Evolutionary conservation across 108 stramenopile species (phyloP).

Genomic region (Nitzschia palea): DNA sequence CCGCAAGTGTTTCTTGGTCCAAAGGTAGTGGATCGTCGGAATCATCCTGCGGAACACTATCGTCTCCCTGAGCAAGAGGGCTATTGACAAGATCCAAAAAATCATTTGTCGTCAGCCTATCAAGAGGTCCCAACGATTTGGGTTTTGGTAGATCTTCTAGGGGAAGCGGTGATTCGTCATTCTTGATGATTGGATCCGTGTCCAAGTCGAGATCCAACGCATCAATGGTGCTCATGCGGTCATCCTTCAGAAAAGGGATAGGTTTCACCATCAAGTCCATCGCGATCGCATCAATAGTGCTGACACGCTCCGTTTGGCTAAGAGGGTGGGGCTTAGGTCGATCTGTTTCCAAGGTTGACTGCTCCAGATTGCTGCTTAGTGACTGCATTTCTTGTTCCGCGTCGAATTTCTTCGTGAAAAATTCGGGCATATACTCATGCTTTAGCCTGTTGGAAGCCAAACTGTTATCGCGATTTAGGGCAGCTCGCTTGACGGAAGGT

Average conservation of each 20-base stretch:
- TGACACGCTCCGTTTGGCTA: conserved; percentile 15
- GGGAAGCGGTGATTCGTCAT: not conserved
- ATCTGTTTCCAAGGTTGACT: conserved; percentile 13
- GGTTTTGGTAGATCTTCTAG: conserved; percentile 21
- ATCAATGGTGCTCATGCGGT: conserved; percentile 55
- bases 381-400: conserved; percentile 55
- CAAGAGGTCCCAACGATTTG: not conserved
- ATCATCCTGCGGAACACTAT: not conserved
- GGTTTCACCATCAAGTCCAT: conserved; percentile 48
- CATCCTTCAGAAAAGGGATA: conserved; percentile 20
- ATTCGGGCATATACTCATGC: conserved; percentile 48
- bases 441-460: conserved; percentile 70
- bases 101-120: conserved; percentile 42
- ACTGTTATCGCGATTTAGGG: conserved; percentile 73
- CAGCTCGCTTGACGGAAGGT: conserved; percentile 64
- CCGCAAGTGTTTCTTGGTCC: conserved; percentile 12
- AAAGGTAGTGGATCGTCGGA: conserved; percentile 20
- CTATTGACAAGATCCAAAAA: conserved; percentile 37
- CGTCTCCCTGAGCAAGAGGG: conserved; percentile 3
- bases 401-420: conserved; percentile 33
- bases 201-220: conserved; percentile 53
- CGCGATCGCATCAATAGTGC: conserved; percentile 42
- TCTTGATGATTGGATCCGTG: conserved; percentile 17
- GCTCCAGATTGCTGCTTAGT: conserved; percentile 50
- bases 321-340: conserved; percentile 25